Evolutionary conservation across 2,329 filamentous ascomycete genomes (phyloP).

Genomic region (Fusarium torreyae): DNA sequence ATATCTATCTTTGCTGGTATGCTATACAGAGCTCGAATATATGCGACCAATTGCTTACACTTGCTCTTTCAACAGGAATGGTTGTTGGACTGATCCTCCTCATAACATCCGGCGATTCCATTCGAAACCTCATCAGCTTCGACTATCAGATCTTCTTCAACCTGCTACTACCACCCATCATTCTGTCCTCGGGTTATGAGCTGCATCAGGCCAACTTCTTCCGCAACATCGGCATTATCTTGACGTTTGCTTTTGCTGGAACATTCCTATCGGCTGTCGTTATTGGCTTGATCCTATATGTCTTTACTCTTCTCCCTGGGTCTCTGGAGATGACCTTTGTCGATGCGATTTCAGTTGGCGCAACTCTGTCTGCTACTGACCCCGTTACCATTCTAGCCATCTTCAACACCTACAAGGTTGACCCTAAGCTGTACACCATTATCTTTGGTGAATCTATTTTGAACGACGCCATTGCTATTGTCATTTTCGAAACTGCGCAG

Average conservation of each 20-base stretch:
- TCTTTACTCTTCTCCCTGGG: slow-evolving; percentile 90
- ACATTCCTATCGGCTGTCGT: slow-evolving; percentile 98
- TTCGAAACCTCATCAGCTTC: slow-evolving; percentile 93
- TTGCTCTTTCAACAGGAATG: slow-evolving; percentile 77
- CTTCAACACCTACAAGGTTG: slow-evolving; percentile 99
- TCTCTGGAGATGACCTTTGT: slow-evolving; percentile 90
- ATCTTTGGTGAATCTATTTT: slow-evolving; percentile 99
- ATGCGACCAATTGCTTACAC: slow-evolving; percentile 45
- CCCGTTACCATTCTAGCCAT: slow-evolving; percentile 98
- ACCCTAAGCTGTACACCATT: slow-evolving; percentile 97
- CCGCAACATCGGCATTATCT: slow-evolving; percentile 95
- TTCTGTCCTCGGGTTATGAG: slow-evolving; percentile 96
- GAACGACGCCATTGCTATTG: slow-evolving; percentile 98
- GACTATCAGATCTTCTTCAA: slow-evolving; percentile 99
- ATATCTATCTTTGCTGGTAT: slow-evolving; percentile 96
- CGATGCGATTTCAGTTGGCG: slow-evolving; percentile 96
- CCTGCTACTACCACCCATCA: slow-evolving; percentile 96
- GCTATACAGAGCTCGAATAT: neutral
- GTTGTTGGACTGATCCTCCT: slow-evolving; percentile 91
- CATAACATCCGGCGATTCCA: slow-evolving; percentile 83
- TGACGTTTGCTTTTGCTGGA: slow-evolving; percentile 97
- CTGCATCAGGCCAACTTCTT: slow-evolving; percentile 99
- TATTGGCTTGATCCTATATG: slow-evolving; percentile 87
- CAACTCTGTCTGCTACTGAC: slow-evolving; percentile 95
- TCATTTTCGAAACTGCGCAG: slow-evolving; percentile 97